Evolutionary conservation across 1,284 basidiomycete genomes (phyloP).

Genomic region (Malassezia restricta): DNA sequence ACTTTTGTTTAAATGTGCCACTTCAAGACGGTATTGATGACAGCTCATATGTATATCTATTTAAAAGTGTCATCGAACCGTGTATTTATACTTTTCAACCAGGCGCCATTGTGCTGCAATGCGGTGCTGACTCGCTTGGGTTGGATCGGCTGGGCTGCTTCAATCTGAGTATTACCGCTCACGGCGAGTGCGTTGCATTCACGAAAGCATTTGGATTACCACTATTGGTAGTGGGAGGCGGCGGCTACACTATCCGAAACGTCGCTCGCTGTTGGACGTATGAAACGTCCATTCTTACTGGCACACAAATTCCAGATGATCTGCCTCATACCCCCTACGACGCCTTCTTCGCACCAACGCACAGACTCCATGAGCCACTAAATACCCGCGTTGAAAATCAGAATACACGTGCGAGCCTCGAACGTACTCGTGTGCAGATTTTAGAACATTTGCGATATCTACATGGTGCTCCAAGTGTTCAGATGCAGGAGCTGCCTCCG

Average conservation of each 20-base stretch:
- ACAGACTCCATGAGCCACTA: constrained; percentile 81
- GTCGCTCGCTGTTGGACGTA: constrained; percentile 98
- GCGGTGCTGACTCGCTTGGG: constrained; percentile 90
- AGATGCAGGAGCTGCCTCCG: constrained; percentile 91
- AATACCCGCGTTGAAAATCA: constrained; percentile 83
- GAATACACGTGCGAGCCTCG: constrained; percentile 61
- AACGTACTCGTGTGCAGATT: constrained; percentile 71
- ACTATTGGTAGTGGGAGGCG: constrained; percentile 79
- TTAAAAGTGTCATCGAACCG: constrained; percentile 91
- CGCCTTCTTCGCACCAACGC: constrained; percentile 81
- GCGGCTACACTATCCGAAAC: constrained; percentile 81
- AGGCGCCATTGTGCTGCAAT: constrained; percentile 83
- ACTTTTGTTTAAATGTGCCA: constrained; percentile 91
- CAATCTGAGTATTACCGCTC: constrained; percentile 96
- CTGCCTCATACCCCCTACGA: constrained; percentile 83
- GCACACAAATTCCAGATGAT: constrained; percentile 64
- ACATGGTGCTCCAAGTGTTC: constrained; percentile 86
- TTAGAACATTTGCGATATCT: constrained; percentile 84
- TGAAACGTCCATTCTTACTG: constrained; percentile 74
- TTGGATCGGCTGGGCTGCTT: constrained; percentile 90
- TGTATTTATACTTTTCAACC: constrained; percentile 81
- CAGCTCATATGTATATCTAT: constrained; percentile 84
- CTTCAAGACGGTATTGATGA: constrained; percentile 94
- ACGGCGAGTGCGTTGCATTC: constrained; percentile 94
- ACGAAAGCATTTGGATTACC: constrained; percentile 84